Percentiles rank a stretch among this genome's conserved stretches.
Conservation (phyloP, 495 filamentous ascomycete species). For the Neurospora africana region DNA sequence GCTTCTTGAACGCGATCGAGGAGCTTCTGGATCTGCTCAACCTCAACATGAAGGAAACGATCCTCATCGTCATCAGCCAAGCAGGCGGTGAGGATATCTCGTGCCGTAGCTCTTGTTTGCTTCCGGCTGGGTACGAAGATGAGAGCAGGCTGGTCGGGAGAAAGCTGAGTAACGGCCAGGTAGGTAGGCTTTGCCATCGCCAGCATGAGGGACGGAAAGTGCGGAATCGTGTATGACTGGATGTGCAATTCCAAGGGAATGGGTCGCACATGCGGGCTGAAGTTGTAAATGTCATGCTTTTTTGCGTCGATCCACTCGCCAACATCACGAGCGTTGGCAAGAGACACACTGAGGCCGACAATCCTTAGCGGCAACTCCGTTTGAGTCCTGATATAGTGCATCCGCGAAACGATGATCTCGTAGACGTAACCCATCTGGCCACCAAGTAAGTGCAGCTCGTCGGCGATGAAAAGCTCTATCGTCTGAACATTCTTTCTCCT, state of each 20-base stretch:
- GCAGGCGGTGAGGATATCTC: constrained; percentile 77
- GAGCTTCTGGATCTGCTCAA: constrained; percentile 70
- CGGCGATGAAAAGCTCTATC: constrained; percentile 85
- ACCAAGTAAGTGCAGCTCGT: constrained; percentile 94
- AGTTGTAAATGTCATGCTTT: constrained; percentile 97
- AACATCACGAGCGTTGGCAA: constrained; percentile 86
- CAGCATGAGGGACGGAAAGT: constrained; percentile 96
- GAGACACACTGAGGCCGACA: constrained; percentile 80
- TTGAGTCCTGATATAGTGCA: constrained; percentile 92
- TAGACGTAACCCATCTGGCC: constrained; percentile 84
- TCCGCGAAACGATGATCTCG: constrained; percentile 90
- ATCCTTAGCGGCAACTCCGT: constrained; percentile 77
- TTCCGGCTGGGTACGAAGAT: constrained; percentile 90
- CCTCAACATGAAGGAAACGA: constrained; percentile 74
- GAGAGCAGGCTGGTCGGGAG: constrained; percentile 77
- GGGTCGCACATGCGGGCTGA: constrained; percentile 81
- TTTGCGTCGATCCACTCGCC: constrained; percentile 99
- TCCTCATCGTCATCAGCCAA: constrained; percentile 87
- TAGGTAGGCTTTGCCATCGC: constrained; percentile 96
- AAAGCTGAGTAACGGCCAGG: constrained; percentile 71
- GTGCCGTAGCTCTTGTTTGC: constrained; percentile 79
- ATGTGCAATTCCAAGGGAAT: constrained; percentile 89
- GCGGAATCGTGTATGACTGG: constrained; percentile 89
- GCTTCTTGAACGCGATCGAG: constrained; percentile 73
- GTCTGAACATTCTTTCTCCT: constrained; percentile 87